phyloP scores from a whole-genome alignment of 257 asterid species.

The Echites panduratus region DNA sequence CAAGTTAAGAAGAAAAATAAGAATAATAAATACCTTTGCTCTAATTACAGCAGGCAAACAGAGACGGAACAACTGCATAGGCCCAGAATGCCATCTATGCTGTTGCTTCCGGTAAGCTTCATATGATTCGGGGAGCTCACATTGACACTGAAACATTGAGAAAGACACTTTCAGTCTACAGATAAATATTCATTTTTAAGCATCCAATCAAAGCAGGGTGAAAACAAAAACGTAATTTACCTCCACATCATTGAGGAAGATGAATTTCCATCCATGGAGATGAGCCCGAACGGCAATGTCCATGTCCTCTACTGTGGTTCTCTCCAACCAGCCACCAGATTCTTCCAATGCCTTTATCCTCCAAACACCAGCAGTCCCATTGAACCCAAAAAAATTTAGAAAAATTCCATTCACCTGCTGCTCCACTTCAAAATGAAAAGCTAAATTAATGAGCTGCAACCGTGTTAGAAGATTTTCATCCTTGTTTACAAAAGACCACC shows the following conservation, averaged over 20 bases:
- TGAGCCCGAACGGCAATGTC: constrained; percentile 98
- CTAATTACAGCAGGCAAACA: constrained; percentile 73
- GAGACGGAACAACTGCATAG: constrained; percentile 93
- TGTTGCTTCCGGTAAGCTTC: constrained; percentile 95
- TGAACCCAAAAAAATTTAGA: constrained; percentile 87
- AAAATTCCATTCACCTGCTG: constrained; percentile 90
- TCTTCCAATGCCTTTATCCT: constrained; percentile 91
- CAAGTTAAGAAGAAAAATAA: neutral
- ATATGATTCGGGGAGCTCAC: constrained; percentile 92
- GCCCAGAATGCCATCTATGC: constrained; percentile 99
- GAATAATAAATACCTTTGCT: constrained; percentile 48
- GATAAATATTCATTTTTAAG: constrained; percentile 5
- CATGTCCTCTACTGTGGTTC: constrained; percentile 97
- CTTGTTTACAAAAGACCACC: constrained; percentile 96
- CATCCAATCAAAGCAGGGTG: neutral
- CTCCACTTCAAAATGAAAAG: constrained; percentile 97
- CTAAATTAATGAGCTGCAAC: constrained; percentile 77
- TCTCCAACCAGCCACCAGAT: constrained; percentile 96
- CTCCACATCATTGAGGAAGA: constrained; percentile 90
- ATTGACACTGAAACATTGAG: constrained; percentile 55
- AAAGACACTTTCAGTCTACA: constrained; percentile 4
- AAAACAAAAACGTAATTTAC: constrained; percentile 23
- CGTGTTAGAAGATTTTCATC: constrained; percentile 86
- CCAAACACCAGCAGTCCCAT: constrained; percentile 98
- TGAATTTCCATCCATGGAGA: constrained; percentile 93